Percentiles rank a stretch among this genome's conserved stretches.
Conservation (phyloP, 768 basidiomycete species). For the Tricholomella constricta region DNA sequence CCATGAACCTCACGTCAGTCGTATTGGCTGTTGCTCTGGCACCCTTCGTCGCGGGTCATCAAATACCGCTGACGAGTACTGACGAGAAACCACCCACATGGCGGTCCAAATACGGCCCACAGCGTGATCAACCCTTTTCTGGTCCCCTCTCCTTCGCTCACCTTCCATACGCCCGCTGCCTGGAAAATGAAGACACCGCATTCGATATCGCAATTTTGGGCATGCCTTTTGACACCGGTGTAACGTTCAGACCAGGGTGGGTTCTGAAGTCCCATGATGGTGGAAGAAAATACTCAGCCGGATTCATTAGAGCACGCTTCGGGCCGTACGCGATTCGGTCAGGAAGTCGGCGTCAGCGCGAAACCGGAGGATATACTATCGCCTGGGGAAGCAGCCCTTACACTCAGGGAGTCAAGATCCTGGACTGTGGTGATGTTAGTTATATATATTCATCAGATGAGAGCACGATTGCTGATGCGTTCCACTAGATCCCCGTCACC, state of each 20-base stretch:
- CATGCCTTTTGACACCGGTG: conserved; percentile 76
- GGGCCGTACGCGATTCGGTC: conserved; percentile 85
- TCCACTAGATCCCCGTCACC: conserved; percentile 63
- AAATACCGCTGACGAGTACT: conserved; percentile 13
- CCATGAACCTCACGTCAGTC: background rate
- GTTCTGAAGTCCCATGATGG: conserved; percentile 17
- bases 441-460: background rate
- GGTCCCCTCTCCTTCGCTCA: conserved; percentile 86
- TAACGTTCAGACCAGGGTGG: conserved; percentile 59
- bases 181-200: conserved; percentile 51
- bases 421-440: conserved; percentile 85
- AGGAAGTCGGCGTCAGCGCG: conserved; percentile 70
- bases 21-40: conserved; percentile 2
- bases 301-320: conserved; percentile 70
- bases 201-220: conserved; percentile 84
- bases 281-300: background rate
- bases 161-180: conserved; percentile 70
- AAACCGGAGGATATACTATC: conserved; percentile 60
- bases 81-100: conserved; percentile 42
- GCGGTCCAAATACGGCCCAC: conserved; percentile 73
- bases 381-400: conserved; percentile 77
- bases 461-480: background rate
- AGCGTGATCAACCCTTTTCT: conserved; percentile 73
- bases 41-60: background rate
- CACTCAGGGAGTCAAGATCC: conserved; percentile 51